These are phyloP conservation scores for Botrytis byssoidea DNA, from an alignment of 2,329 filamentous ascomycete species.

Conservation along the genomic window DNA sequence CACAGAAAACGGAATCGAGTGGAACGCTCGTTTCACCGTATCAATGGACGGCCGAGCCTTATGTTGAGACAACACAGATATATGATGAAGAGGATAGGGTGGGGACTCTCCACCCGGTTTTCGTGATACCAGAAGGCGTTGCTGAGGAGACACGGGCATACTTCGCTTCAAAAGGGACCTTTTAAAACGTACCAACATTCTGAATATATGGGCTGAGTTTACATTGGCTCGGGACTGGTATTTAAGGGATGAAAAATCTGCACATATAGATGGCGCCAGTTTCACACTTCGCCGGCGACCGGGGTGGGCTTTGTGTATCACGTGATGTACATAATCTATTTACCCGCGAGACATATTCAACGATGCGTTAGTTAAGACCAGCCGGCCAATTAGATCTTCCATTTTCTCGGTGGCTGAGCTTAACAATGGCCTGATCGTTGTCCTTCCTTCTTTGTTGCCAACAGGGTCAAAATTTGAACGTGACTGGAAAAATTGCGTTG, in stretches of 20 bases:
- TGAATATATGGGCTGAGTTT: background rate
- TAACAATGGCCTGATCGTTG: background rate
- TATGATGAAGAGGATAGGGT: constrained; percentile 72
- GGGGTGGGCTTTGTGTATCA: background rate
- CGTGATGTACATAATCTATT: background rate
- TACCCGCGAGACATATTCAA: background rate
- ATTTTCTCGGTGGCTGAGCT: background rate
- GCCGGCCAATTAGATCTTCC: background rate
- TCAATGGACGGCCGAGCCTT: constrained; percentile 44
- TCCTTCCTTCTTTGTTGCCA: background rate
- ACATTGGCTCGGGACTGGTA: constrained; percentile 11
- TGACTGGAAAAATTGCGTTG: constrained; percentile 1
- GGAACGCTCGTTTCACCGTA: constrained; percentile 39
- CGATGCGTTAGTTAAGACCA: constrained; percentile 3
- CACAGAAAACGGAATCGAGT: constrained; percentile 40
- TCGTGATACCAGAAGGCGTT: constrained; percentile 69
- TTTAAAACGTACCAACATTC: constrained; percentile 26
- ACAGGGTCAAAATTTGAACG: background rate
- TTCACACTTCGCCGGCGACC: background rate
- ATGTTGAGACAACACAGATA: constrained; percentile 54
- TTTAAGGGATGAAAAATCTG: constrained; percentile 5
- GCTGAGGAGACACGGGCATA: constrained; percentile 36
- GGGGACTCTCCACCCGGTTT: constrained; percentile 75
- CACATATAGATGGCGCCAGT: constrained; percentile 1
- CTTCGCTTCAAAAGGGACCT: constrained; percentile 35